These are phyloP conservation scores for Lipomyces sp. DNA, from an alignment of 805 yeast species.

Conservation along the genomic window DNA sequence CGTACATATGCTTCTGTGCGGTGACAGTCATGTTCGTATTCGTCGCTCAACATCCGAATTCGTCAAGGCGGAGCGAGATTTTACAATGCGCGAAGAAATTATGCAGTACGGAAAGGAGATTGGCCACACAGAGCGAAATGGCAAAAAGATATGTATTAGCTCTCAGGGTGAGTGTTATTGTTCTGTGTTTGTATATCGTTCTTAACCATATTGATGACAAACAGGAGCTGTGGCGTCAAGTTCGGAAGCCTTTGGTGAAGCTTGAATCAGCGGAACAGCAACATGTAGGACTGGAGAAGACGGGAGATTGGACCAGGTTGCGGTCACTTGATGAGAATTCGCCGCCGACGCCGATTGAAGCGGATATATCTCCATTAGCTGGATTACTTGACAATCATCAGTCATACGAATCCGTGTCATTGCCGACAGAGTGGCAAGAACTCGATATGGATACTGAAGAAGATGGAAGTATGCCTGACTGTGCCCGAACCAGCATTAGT, in stretches of 20 bases:
- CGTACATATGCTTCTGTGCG: constrained; percentile 32
- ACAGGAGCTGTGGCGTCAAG: constrained; percentile 32
- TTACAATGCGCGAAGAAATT: constrained; percentile 26
- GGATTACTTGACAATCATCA: no score
- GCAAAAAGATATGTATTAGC: constrained; percentile 25
- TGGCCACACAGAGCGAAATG: constrained; percentile 27
- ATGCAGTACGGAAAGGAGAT: constrained; percentile 24
- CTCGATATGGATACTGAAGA: no score
- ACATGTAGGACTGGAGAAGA: neutral
- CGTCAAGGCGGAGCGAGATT: constrained; percentile 4
- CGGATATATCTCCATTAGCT: no score
- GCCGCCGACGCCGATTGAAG: no score
- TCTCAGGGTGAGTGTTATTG: neutral
- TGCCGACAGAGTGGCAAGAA: no score
- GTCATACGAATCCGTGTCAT: no score
- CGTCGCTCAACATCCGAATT: constrained; percentile 22
- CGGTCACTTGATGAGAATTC: no score
- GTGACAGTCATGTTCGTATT: constrained; percentile 35
- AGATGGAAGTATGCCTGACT: no score
- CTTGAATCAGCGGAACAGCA: neutral
- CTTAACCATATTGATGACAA: no score
- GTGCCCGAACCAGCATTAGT: no score
- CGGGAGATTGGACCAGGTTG: neutral
- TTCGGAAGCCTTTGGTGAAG: neutral
- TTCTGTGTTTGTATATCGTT: no score